Percentiles rank a stretch among this genome's conserved stretches.
phyloP scores from a whole-genome alignment of 2,329 filamentous ascomycete species.

The Talaromyces sp. region DNA sequence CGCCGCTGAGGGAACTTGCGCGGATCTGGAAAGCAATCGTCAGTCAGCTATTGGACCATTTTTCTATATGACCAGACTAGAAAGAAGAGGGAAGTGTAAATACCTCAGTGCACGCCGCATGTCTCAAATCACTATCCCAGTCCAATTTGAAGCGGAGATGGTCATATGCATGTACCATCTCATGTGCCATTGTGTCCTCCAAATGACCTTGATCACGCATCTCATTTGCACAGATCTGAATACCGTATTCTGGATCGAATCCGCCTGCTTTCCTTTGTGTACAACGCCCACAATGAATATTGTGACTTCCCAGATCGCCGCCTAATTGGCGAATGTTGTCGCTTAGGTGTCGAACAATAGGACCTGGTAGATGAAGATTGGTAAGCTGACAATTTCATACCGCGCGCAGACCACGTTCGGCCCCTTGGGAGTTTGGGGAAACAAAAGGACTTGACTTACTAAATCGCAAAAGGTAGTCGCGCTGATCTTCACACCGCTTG shows the following conservation, averaged over 20 bases:
- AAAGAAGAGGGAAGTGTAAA: too few relatives aligned
- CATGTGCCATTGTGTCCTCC: conserved; percentile 91
- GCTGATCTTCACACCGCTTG: conserved; percentile 71
- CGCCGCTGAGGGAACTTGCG: conserved; percentile 84
- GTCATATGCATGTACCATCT: conserved; percentile 98
- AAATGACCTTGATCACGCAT: conserved; percentile 72
- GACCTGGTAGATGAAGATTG: conserved; percentile 42
- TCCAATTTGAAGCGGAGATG: conserved; percentile 88
- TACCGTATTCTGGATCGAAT: conserved; percentile 80
- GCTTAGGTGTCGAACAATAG: conserved; percentile 78
- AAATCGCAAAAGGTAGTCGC: conserved; percentile 78
- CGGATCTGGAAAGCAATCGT: conserved; percentile 59
- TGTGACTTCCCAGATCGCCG: conserved; percentile 65
- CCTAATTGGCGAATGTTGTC: conserved; percentile 76
- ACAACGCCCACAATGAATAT: conserved; percentile 80
- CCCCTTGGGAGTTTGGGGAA: too few relatives aligned
- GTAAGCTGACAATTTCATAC: conserved; percentile 10
- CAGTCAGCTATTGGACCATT: not conserved
- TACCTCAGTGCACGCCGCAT: conserved; percentile 92
- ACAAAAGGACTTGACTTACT: conserved; percentile 38
- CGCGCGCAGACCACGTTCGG: not conserved
- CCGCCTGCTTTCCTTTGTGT: conserved; percentile 69
- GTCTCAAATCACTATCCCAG: conserved; percentile 70
- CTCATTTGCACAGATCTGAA: conserved; percentile 88
- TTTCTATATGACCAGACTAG: not conserved